Evolutionary conservation across 441 rosid species (phyloP).

Genomic region (Pelargonium citronellum): DNA sequence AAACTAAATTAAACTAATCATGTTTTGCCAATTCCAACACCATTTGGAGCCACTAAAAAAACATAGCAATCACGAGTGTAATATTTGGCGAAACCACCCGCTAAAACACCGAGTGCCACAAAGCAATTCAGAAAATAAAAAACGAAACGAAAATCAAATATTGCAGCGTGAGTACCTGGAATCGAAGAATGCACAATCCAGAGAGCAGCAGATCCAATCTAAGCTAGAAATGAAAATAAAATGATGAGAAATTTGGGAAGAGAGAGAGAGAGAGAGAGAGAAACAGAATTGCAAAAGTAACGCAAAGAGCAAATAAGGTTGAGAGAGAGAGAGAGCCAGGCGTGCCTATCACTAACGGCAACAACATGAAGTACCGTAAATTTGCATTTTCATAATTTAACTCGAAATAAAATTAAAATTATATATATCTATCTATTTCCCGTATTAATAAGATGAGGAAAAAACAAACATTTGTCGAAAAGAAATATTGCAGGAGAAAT

Average conservation of each 20-base stretch:
- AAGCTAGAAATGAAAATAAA: background rate
- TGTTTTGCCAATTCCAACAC: background rate
- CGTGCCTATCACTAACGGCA: slow-evolving; percentile 85
- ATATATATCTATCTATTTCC: too few relatives aligned
- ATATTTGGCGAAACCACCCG: background rate
- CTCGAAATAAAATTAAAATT: too few relatives aligned
- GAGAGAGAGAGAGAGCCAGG: slow-evolving; percentile 33
- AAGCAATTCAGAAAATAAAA: slow-evolving; percentile 22
- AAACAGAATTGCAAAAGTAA: slow-evolving; percentile 30
- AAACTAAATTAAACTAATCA: background rate
- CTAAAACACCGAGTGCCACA: background rate
- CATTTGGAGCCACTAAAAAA: background rate
- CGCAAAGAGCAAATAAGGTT: slow-evolving; percentile 52
- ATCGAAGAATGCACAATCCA: background rate
- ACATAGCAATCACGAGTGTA: background rate
- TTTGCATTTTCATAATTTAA: slow-evolving; percentile 9
- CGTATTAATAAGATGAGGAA: too few relatives aligned
- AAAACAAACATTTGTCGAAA: too few relatives aligned
- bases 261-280: slow-evolving; percentile 15
- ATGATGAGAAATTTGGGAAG: slow-evolving; percentile 14
- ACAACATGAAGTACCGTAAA: slow-evolving; percentile 37
- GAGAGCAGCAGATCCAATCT: background rate
- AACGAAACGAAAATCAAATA: slow-evolving; percentile 23
- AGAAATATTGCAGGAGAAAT: too few relatives aligned
- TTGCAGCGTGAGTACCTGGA: background rate